Base-by-base conservation (phyloP, 1,139 yeast genomes). In the Saccharomyces hybrid region DNA sequence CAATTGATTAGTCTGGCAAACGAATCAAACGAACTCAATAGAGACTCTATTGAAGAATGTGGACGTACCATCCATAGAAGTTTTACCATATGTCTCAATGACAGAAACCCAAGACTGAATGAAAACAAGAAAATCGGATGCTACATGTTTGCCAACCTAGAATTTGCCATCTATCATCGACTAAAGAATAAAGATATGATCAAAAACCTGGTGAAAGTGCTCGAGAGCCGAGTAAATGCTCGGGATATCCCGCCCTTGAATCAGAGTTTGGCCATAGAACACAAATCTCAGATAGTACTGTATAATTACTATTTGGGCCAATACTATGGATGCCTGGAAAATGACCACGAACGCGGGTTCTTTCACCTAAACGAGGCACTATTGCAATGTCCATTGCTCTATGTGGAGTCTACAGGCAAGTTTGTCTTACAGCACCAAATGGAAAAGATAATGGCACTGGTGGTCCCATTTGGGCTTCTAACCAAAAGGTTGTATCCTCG, bases 11-110 rank as follows among this genome's bases (percentile, higher is more conserved):
- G 24, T 12, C 26, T 31, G 50, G 19, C 26, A 28, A 76, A 82
- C 38, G 66, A 60, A 24, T 57, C 57, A 29, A 55, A 59, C 32
- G 51, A 48, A 16, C 42, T 32, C 14, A 29, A 69, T 63, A 53
- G 57, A 61, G 34, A 66, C 65, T 57, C 67, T 9, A 42, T 79
- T 53, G 87, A 83, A 57, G 73, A 74, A 54, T 76, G 88, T 55
- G 91, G 89, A 4, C 80, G 75, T 68, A 68, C 77, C 4, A 73
- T 89, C 57, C 90, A 89, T 70, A 78, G 82, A 57, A 81, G 93
- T 6, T 86, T 90, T 71, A 88, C 86, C 58, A 70, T 87, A 3
- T 86, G 96, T 60, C 74, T 90, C 47, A 88, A 87, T 60, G 97
- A 91, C 70, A 79, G 93, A 58, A 83, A 82, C 56, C 75, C 79